phyloP scores from a whole-genome alignment of 768 basidiomycete genomes.

The Phylloporus arenicola region DNA sequence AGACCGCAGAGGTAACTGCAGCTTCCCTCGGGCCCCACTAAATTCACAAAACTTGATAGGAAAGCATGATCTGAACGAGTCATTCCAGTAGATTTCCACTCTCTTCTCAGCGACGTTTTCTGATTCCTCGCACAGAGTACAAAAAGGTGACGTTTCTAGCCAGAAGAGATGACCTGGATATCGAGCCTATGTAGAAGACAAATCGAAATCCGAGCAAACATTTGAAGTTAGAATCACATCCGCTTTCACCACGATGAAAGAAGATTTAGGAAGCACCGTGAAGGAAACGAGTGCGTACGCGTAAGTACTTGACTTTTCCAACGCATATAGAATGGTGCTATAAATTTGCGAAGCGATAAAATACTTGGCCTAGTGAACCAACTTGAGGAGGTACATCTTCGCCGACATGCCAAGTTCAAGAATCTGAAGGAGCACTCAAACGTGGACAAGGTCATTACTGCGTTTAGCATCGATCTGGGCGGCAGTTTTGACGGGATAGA shows the following conservation, averaged over 20 bases:
- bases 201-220: slow-evolving; percentile 13
- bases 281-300: slow-evolving; percentile 26
- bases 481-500: slow-evolving; percentile 5
- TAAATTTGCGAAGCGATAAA: slow-evolving; percentile 14
- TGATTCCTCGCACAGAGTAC: slow-evolving; percentile 5
- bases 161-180: neutral
- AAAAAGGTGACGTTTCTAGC: slow-evolving; percentile 9
- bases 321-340: neutral
- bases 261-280: slow-evolving; percentile 6
- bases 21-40: neutral
- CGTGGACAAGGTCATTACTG: slow-evolving; percentile 14
- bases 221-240: slow-evolving; percentile 18
- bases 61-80: slow-evolving; percentile 1
- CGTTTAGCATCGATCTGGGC: neutral
- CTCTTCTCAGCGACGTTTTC: neutral
- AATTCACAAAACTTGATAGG: slow-evolving; percentile 6
- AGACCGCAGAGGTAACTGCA: slow-evolving; percentile 13
- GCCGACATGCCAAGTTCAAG: slow-evolving; percentile 7
- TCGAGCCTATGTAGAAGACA: slow-evolving; percentile 3
- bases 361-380: slow-evolving; percentile 15
- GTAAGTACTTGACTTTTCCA: slow-evolving; percentile 15
- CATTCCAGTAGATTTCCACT: slow-evolving; percentile 11
- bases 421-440: slow-evolving; percentile 4
- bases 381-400: slow-evolving; percentile 20
- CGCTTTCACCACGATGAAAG: slow-evolving; percentile 14